Conservation (phyloP, 2,329 filamentous ascomycete species). For the Ophiostoma piceae region DNA sequence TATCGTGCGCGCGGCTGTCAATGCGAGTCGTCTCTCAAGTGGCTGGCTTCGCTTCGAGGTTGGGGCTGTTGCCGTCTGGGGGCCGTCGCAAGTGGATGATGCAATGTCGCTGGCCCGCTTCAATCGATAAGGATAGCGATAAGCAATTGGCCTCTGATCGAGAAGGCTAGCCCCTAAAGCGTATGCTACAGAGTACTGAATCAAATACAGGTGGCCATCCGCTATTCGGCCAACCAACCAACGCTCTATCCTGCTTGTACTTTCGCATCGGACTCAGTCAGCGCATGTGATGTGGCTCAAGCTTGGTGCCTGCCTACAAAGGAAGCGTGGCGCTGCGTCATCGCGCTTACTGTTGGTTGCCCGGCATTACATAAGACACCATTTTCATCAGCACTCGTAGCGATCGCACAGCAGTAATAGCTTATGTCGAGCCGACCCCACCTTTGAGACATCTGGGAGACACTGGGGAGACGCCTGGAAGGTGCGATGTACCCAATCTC, state of each 20-base stretch:
- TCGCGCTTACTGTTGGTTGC: conserved; percentile 1
- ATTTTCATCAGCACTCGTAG: background rate
- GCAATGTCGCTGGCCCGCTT: conserved; percentile 6
- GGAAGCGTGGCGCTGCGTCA: conserved; percentile 7
- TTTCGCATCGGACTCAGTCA: background rate
- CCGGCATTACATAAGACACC: conserved; percentile 9
- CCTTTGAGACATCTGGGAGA: conserved; percentile 2
- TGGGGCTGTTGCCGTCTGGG: background rate
- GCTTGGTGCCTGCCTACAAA: conserved; percentile 18
- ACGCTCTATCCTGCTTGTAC: background rate
- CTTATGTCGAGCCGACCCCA: background rate
- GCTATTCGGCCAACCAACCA: conserved; percentile 9
- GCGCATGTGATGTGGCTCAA: conserved; percentile 23
- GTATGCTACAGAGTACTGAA: background rate
- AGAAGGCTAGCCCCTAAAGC: background rate
- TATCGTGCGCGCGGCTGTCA: background rate
- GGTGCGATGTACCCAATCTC: background rate
- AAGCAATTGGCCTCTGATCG: background rate
- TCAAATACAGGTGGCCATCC: conserved; percentile 15
- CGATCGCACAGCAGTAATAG: background rate
- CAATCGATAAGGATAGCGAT: conserved; percentile 19
- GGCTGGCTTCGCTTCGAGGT: background rate
- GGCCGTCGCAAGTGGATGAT: conserved; percentile 15
- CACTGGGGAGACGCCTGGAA: background rate
- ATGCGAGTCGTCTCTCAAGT: background rate